Base-by-base conservation (phyloP, 2,329 filamentous ascomycete species). In the Dryadomyces quercus-mongolicae region DNA sequence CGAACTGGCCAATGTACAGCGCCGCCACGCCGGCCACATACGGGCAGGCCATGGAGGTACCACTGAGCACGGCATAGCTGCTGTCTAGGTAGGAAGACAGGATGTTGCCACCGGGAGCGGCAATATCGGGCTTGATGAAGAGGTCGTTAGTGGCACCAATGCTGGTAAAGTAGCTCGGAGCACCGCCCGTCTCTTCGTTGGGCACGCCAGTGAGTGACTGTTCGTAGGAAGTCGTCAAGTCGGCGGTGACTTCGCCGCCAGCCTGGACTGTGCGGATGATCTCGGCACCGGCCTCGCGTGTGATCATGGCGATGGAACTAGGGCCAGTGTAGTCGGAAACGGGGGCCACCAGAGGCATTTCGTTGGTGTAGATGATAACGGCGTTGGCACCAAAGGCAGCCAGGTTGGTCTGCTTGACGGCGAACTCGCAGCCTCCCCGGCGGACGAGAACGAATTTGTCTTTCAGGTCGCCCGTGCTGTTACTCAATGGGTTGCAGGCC, bases 11-110 rank as follows among this genome's bases (percentile, higher is more conserved):
- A 38, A 70, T 62, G 52, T 68, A 71, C 10, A 71, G 65, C n/a
- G 68, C 68, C 3, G 68, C 68, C 10, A 70, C 64, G 25, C 72
- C 73, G 16, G 72, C 72, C 13, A 74, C 64, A 54, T 73, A 73
- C 1, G 73, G 73, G 16, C 67, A 68, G 5, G 73, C 70, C 74
- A 77, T 76, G 6, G 70, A 73, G 1, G 74, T 78, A 25, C 75
- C 74, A 45, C 67, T 71, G 25, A 73, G 64, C 1, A 76, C 66
- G 15, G 67, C 67, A 42, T 63, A 66, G 3, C 60, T 61, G 38
- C 68, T 60, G 15, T 54, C 49, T 16, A 70, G 70, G 55, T 69
- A 75, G 2, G 72, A 74, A 21, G 70, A 71, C 52, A 73, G 66
- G 56, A 77, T 75, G 44, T 67, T 65, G 47, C 70, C 68, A 45